phyloP scores from a whole-genome alignment of 148 eudicot species.

The Rhododendron mucronatum region DNA sequence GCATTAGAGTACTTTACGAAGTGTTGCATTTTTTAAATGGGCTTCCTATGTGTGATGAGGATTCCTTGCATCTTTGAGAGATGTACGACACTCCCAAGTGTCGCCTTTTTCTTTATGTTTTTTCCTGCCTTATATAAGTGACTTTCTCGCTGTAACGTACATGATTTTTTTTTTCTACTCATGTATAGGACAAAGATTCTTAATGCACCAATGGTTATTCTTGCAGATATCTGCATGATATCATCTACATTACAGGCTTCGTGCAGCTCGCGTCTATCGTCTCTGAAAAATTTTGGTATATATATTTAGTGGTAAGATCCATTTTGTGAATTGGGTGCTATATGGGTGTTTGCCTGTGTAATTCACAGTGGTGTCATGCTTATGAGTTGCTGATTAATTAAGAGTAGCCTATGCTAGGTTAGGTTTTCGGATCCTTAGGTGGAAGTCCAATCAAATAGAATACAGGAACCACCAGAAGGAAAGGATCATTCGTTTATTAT shows the following conservation, averaged over 20 bases:
- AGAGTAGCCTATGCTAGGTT: neutral
- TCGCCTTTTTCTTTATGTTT: neutral
- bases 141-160: neutral
- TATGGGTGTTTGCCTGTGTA: neutral
- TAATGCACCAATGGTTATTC: conserved; percentile 2
- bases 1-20: neutral
- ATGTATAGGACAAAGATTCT: neutral
- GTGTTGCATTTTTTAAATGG: neutral
- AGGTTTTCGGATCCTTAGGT: neutral
- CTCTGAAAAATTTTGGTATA: conserved; percentile 86
- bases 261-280: conserved; percentile 75
- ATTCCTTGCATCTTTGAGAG: neutral
- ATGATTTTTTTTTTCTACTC: neutral
- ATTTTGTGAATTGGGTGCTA: conserved; percentile 2
- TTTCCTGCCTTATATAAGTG: too few species aligned
- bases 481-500: neutral
- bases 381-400: neutral
- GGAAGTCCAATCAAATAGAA: neutral
- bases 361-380: conserved; percentile 4
- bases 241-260: conserved; percentile 82
- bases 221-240: conserved; percentile 89
- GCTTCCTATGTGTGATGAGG: neutral
- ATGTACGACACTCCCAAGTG: neutral
- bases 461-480: neutral
- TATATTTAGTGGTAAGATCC: conserved; percentile 75